A percentile compares a stretch with the other conserved stretches of the same genome.
These are phyloP conservation scores for Lodderomyces parapsilosis DNA, from an alignment of 1,139 yeast species.

Conservation along the genomic window DNA sequence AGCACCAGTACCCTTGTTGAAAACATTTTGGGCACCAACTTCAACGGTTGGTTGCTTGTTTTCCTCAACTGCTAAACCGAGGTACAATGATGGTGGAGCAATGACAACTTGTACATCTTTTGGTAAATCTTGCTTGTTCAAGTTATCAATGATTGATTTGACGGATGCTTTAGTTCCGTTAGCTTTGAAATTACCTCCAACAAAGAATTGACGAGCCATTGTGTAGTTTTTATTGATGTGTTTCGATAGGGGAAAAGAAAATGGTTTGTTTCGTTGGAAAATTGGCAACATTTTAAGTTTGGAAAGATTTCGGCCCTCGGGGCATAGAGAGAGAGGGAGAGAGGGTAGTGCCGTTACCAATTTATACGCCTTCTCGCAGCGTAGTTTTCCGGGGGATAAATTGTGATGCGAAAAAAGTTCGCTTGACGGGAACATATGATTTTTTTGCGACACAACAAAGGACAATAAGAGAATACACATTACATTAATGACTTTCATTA, in stretches of 20 bases:
- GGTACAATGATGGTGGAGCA: conserved; percentile 95
- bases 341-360: background rate
- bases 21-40: conserved; percentile 90
- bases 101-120: conserved; percentile 83
- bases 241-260: background rate
- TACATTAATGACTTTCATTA: no score
- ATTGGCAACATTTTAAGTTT: background rate
- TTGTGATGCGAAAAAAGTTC: conserved; percentile 1
- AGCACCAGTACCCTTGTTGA: conserved; percentile 88
- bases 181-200: conserved; percentile 99
- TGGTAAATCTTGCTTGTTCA: conserved; percentile 77
- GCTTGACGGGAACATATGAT: background rate
- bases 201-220: conserved; percentile 90
- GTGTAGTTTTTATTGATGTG: conserved; percentile 18
- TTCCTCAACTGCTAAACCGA: conserved; percentile 67
- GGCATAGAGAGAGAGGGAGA: background rate
- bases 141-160: conserved; percentile 75
- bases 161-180: conserved; percentile 92
- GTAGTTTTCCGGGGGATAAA: conserved; percentile 1
- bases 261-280: background rate
- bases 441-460: conserved; percentile 14
- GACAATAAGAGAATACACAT: background rate
- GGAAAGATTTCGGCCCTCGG: background rate
- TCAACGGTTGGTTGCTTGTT: conserved; percentile 72
- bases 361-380: background rate